Conservation (phyloP, 495 filamentous ascomycete genomes). For the Lepidopterella palustris region DNA sequence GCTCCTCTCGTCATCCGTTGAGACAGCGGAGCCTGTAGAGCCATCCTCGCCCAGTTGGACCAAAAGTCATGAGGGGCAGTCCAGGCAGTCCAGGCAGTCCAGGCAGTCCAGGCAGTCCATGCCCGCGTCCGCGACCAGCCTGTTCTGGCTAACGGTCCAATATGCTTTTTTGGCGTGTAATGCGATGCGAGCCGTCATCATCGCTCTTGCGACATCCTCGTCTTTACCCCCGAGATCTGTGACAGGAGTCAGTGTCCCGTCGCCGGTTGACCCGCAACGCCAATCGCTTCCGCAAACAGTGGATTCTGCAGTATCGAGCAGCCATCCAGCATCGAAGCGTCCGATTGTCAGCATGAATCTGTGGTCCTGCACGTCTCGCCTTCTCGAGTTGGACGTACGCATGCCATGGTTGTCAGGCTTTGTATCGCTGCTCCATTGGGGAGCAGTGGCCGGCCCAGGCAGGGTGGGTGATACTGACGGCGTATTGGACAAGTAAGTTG, state of each 20-base stretch:
- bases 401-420: conserved; percentile 82
- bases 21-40: conserved; percentile 11
- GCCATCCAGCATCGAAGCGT: conserved; percentile 42
- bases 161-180: conserved; percentile 59
- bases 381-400: conserved; percentile 62
- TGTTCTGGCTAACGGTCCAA: conserved; percentile 67
- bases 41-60: conserved; percentile 7
- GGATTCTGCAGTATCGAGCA: conserved; percentile 6
- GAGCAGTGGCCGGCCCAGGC: conserved; percentile 63
- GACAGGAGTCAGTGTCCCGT: conserved; percentile 23
- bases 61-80: background rate
- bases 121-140: conserved; percentile 33
- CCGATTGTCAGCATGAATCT: conserved; percentile 69
- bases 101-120: conserved; percentile 5
- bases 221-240: conserved; percentile 46
- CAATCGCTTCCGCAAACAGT: conserved; percentile 20
- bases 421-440: conserved; percentile 65
- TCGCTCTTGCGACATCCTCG: conserved; percentile 46
- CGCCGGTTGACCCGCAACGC: conserved; percentile 20
- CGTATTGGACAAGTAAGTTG: conserved; percentile 81
- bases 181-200: conserved; percentile 56
- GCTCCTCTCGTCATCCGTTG: conserved; percentile 25
- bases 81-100: background rate
- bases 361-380: conserved; percentile 61
- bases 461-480: conserved; percentile 66